Base-by-base conservation (phyloP, 2,329 filamentous ascomycete genomes). In the Aureobasidium sp. region DNA sequence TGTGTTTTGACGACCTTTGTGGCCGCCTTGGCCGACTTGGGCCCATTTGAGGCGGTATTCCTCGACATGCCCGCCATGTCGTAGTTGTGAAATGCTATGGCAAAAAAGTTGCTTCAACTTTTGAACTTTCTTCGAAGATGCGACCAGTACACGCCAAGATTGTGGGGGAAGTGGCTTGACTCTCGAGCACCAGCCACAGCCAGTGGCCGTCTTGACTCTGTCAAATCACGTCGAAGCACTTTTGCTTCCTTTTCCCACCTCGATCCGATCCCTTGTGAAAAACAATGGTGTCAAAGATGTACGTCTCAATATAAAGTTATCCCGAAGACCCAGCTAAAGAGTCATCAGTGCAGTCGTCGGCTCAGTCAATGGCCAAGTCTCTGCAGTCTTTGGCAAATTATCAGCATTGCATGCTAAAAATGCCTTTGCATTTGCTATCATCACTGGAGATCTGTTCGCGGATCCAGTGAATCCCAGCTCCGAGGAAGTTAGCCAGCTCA, bases 331-430 rank as follows among this genome's bases (percentile, higher is more conserved):
- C 8, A n/a, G 57, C 64, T 44, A 20, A 45, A 8, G 2, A 17
- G 20, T 8, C 36, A 36, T 12, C 65, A 91, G 88, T 63, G 86
- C 94, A 69, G 90, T 97, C 42, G 78, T 96, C 64, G 94, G 94
- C 62, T 86, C 86, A 71, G 81, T 96, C 66, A 87, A 91, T 71
- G 93, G 93, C 69, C 85, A 89, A 71, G 82, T 97, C 58, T 81
- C 84, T 65, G 75, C 86, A 14, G 86, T 89, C 11, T 90, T 99
- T 73, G 81, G 84, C 64, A 99, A 97, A 75, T 79, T 97, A 22
- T 81, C 86, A 9, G 83, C 85, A 11, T 80, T 97, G 2, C 92
- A 97, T 68, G 79, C 85, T 39, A 97, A 97, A 76, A 94, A 97
- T 72, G 83, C 82, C 70, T 97, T 99, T 73, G 82, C 89, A 15